These are phyloP conservation scores for Fusarium metavorans DNA, from an alignment of 2,329 filamentous ascomycete species.

Conservation along the genomic window DNA sequence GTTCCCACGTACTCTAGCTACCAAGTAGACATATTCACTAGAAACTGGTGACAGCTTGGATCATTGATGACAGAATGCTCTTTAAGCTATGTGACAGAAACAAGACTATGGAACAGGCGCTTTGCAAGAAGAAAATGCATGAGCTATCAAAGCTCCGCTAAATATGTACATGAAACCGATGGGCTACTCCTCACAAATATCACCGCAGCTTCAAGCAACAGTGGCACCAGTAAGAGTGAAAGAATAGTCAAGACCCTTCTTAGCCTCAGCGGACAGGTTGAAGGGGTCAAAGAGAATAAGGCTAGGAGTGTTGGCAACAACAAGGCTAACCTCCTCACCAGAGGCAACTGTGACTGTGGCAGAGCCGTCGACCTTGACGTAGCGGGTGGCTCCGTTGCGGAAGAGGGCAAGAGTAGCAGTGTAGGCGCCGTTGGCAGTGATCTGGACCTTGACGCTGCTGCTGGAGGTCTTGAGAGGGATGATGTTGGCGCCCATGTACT, in stretches of 20 bases:
- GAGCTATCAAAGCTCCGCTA: neutral
- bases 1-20: neutral
- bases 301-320: conserved; percentile 60
- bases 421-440: conserved; percentile 51
- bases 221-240: conserved; percentile 50
- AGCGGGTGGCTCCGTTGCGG: conserved; percentile 48
- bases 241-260: conserved; percentile 53
- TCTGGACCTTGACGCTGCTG: conserved; percentile 43
- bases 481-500: conserved; percentile 63
- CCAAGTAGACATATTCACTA: neutral
- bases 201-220: neutral
- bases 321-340: conserved; percentile 58
- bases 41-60: neutral
- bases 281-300: conserved; percentile 59
- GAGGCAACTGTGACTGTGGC: conserved; percentile 49
- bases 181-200: neutral
- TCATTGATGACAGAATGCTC: neutral
- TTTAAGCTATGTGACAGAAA: neutral
- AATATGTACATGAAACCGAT: neutral
- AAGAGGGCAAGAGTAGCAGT: conserved; percentile 55
- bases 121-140: neutral
- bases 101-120: neutral
- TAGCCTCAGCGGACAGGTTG: conserved; percentile 51
- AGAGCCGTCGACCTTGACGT: conserved; percentile 51
- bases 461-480: conserved; percentile 54